Evolutionary conservation across 768 basidiomycete genomes (phyloP).

Genomic region (Phylloporus sp.): DNA sequence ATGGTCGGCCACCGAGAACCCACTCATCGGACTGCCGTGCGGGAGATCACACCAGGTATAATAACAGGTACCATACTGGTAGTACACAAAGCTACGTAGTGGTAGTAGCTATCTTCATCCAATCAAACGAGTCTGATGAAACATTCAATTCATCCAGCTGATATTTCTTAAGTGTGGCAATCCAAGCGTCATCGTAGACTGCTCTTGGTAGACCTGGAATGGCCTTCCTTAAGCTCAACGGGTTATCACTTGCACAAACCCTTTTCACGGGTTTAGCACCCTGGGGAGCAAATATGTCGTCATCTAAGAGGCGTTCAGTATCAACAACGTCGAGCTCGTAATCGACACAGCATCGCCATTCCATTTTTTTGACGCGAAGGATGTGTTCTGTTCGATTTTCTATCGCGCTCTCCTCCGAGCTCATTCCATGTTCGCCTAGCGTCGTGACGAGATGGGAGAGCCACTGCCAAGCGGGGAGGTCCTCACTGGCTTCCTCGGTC

Average conservation of each 20-base stretch:
- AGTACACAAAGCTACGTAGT: too few relatives aligned
- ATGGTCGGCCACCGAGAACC: too few relatives aligned
- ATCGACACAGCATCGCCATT: background rate
- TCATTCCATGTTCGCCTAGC: background rate
- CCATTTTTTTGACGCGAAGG: background rate
- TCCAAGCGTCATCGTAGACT: too few relatives aligned
- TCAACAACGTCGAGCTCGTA: background rate
- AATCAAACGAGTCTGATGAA: too few relatives aligned
- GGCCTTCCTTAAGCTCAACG: too few relatives aligned
- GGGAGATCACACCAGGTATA: too few relatives aligned
- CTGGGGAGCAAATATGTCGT: background rate
- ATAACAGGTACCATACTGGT: too few relatives aligned
- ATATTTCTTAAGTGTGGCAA: too few relatives aligned
- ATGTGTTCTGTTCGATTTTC: background rate
- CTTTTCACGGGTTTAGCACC: background rate
- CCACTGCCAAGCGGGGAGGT: background rate
- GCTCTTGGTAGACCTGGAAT: too few relatives aligned
- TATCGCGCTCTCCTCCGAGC: background rate
- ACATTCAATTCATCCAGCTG: too few relatives aligned
- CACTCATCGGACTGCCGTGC: too few relatives aligned
- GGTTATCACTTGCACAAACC: background rate
- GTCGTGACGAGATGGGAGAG: background rate
- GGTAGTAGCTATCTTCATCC: too few relatives aligned
- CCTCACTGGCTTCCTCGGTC: background rate
- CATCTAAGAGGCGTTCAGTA: background rate